phyloP scores from a whole-genome alignment of 805 yeast species.

The Metschnikowia peoriensis region DNA sequence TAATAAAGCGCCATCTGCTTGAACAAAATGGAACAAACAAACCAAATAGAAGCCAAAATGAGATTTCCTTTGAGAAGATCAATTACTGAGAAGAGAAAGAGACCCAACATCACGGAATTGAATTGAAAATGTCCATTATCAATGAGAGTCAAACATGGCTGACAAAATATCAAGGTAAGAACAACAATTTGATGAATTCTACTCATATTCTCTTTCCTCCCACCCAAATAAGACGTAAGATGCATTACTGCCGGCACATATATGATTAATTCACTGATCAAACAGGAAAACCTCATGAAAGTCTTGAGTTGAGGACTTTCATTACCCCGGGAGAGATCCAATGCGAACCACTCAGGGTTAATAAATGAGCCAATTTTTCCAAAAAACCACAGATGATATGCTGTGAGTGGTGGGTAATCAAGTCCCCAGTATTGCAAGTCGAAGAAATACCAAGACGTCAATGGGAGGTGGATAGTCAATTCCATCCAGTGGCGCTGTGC shows the following conservation, averaged over 20 bases:
- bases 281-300: constrained; percentile 79
- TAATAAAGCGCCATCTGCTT: constrained; percentile 96
- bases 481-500: constrained; percentile 99
- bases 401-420: constrained; percentile 96
- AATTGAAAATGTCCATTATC: constrained; percentile 98
- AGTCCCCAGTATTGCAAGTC: constrained; percentile 94
- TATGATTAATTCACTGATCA: constrained; percentile 68
- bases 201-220: constrained; percentile 47
- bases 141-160: constrained; percentile 77
- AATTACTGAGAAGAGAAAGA: constrained; percentile 65
- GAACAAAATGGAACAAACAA: constrained; percentile 74
- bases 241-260: constrained; percentile 80
- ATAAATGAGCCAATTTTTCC: constrained; percentile 71
- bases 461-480: constrained; percentile 72
- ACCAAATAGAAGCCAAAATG: constrained; percentile 69
- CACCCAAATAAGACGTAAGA: constrained; percentile 68
- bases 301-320: constrained; percentile 69
- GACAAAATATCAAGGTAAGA: constrained; percentile 76
- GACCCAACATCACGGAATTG: constrained; percentile 91
- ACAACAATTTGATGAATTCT: constrained; percentile 76
- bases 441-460: constrained; percentile 80
- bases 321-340: constrained; percentile 70
- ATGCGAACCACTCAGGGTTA: constrained; percentile 71
- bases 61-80: constrained; percentile 63
- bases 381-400: constrained; percentile 80